Base-by-base conservation (phyloP, 2,329 filamentous ascomycete species). In the Trichoderma koningiopsis region DNA sequence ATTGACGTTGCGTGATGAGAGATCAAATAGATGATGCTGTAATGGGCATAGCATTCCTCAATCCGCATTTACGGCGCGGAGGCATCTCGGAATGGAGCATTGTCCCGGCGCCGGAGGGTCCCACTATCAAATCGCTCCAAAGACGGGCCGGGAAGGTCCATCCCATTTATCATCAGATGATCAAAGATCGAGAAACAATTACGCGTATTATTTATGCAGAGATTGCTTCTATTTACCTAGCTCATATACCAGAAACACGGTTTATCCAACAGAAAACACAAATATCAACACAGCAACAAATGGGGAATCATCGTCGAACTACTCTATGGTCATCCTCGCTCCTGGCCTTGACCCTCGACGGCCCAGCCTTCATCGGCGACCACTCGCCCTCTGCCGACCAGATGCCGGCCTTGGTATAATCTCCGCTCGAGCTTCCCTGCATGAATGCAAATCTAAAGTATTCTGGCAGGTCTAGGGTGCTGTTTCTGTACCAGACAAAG, bases 401-500 rank as follows among this genome's bases (percentile, higher is more conserved):
- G 13, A 83, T 85, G 1, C 91, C 92, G 0, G 92, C 92, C 79
- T 89, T 91, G 16, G 91, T 93, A 75, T 92, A 95, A 76, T 95
- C 92, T 29, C 85, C 89, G 49, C 84, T 85, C 5, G 77, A 77
- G 69, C 86, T 88, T 1, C 91, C 92, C 62, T 86, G 83, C 84
- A 94, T 87, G 75, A 88, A 94, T 1, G 84, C 91, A 78, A 95
- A 95, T 7, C 92, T 82, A 75, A 95, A 94, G 75, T 93, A 95
- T 78, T 94, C 91, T 49, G 89, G 87, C 63, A 84, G 70, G 4
- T 78, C 77, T 14, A 83, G 70, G 7, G 73, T 79, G 27, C 75
- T 78, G 43, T 86, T 82, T 70, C 88, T 83, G 0, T 80, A 80
- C 89, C 91, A 93, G 0, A 85, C 84, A 72, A 91, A 91, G 16